phyloP scores from a whole-genome alignment of 2,329 filamentous ascomycete genomes.

The Ophidiomyces ophidiicola region DNA sequence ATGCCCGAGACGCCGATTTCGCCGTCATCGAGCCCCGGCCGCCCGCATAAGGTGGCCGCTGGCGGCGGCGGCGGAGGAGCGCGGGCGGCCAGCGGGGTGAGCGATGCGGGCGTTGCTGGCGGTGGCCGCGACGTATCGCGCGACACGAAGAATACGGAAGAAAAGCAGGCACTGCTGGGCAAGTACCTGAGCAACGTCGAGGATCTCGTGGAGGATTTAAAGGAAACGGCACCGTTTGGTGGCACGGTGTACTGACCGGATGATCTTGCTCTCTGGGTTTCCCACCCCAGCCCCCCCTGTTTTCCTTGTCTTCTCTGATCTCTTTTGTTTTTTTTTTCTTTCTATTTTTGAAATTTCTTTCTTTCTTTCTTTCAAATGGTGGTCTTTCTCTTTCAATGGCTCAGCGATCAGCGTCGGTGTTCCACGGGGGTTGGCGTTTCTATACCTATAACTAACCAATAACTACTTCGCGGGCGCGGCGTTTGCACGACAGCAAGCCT shows the following conservation, averaged over 20 bases:
- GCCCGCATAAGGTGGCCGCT: constrained; percentile 30
- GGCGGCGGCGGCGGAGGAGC: constrained; percentile 50
- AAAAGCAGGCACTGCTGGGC: constrained; percentile 70
- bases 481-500: not conserved
- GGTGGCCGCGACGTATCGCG: constrained; percentile 13
- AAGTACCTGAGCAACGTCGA: constrained; percentile 71
- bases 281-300: too few relatives aligned
- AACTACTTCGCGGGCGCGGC: not conserved
- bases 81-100: constrained; percentile 47
- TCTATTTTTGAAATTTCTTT: not conserved
- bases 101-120: constrained; percentile 20
- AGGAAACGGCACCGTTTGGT: constrained; percentile 64
- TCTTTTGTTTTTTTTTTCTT: not conserved
- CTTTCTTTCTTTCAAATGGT: not conserved
- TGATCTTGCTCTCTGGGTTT: too few relatives aligned
- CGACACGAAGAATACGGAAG: constrained; percentile 54
- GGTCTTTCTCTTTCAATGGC: not conserved
- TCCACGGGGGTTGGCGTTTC: not conserved
- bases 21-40: constrained; percentile 15
- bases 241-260: constrained; percentile 29
- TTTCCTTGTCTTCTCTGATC: not conserved
- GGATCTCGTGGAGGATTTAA: constrained; percentile 71
- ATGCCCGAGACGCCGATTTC: constrained; percentile 64
- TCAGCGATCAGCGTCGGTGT: not conserved
- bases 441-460: constrained; percentile 3